Base-by-base conservation (phyloP, 148 eudicot species). In the Spergularia marina region DNA sequence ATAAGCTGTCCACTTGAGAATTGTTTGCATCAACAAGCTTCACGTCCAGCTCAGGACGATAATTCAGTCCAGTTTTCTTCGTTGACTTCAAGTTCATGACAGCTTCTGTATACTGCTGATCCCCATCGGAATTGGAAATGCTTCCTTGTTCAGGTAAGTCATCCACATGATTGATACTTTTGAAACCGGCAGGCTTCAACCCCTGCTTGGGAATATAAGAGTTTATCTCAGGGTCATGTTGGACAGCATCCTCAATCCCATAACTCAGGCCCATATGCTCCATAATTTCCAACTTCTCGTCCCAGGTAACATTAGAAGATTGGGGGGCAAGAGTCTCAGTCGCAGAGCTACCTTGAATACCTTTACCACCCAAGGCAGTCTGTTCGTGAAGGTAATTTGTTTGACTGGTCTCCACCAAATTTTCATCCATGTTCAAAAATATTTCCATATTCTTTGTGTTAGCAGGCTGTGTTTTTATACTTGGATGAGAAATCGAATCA, bases 221-320 rank as follows among this genome's bases (percentile, higher is more conserved):
- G 47, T 71, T 74, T 53, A 25, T 75, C 64, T 65, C 69, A 9
- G 75, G 72, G 74, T 76, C 57, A 58, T 74, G 81, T 30, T 62
- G 68, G 63, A 65, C 66, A 75, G 82, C 88, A 75, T 83, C 88
- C 73, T 82, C 84, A 64, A 44, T 70, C 63, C 62, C 83, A 76
- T 53, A 71, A 10, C 74, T 78, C 41, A 53, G 68, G 74, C 64
- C 75, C 52, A 55, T 59, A 57, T 77, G 83, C 74, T 90, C 91
- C 25, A 82, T 25, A 59, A 84, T 70, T 85, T 91, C 95, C 76
- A 76, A 58, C 85, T 87, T 91, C 83, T 88, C 93, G 77, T 91
- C 95, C 89, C 93, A 92, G 44, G 91, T 85, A 72, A 83, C 86
- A 80, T 70, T 82, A 73, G 88, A 78, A 76, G 86, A 78, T 74